A percentile compares a stretch with the other conserved stretches of the same genome.
phyloP scores from a whole-genome alignment of 192 early-diverging fungal genomes.

The Rhizophagus prolifer region DNA sequence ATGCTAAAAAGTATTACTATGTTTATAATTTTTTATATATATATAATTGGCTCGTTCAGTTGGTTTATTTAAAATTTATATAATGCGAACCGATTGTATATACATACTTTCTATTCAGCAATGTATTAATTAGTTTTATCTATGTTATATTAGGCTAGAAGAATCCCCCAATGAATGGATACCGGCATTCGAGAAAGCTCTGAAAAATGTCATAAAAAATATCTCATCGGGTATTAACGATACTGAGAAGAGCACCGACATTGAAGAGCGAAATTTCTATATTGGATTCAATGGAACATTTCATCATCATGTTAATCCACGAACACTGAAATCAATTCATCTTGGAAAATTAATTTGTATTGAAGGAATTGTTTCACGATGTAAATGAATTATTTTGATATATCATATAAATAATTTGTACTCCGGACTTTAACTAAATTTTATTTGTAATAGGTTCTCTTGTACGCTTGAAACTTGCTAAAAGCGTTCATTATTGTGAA shows the following conservation, averaged over 20 bases:
- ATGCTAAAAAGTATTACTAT: slow-evolving; percentile 65
- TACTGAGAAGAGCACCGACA: background rate
- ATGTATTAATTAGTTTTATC: too few relatives aligned
- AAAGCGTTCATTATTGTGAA: slow-evolving; percentile 91
- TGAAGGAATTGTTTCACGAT: slow-evolving; percentile 97
- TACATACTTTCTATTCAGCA: background rate
- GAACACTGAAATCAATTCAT: slow-evolving; percentile 75
- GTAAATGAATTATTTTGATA: slow-evolving; percentile 45
- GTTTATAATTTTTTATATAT: background rate
- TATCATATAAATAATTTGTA: background rate
- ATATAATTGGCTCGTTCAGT: too few relatives aligned
- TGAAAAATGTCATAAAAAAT: slow-evolving; percentile 60
- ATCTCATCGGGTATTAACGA: background rate
- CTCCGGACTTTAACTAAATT: background rate
- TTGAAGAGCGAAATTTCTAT: slow-evolving; percentile 55
- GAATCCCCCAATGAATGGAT: slow-evolving; percentile 78
- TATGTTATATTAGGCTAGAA: slow-evolving; percentile 51
- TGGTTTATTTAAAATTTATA: too few relatives aligned
- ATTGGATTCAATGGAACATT: slow-evolving; percentile 91
- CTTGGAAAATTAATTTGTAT: slow-evolving; percentile 89
- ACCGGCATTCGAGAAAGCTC: slow-evolving; percentile 78
- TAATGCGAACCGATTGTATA: too few relatives aligned
- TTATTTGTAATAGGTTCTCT: slow-evolving; percentile 67
- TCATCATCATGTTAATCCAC: slow-evolving; percentile 85
- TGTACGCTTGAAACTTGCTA: slow-evolving; percentile 91